These are phyloP conservation scores for Candida rishiriensis DNA, from an alignment of 805 yeast genomes.

Conservation along the genomic window DNA sequence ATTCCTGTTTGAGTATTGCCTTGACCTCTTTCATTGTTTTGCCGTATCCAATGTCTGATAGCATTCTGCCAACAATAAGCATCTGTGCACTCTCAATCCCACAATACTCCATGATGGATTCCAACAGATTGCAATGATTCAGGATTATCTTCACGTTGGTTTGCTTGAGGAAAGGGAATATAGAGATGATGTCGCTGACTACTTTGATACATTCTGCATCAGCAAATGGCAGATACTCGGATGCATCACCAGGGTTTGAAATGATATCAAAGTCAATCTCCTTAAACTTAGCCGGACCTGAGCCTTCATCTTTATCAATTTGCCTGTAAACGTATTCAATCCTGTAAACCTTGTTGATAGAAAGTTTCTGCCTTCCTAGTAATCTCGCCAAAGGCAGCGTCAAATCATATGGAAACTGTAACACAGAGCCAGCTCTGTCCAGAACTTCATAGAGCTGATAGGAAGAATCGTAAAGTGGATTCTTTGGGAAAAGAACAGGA, in stretches of 20 bases:
- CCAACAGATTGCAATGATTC: constrained; percentile 78
- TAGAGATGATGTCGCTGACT: constrained; percentile 63
- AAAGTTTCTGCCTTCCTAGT: constrained; percentile 57
- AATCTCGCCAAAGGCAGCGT: constrained; percentile 87
- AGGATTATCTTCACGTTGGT: constrained; percentile 56
- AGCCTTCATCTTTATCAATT: constrained; percentile 47
- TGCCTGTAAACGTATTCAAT: constrained; percentile 82
- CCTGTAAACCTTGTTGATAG: constrained; percentile 60
- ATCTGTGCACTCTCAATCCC: constrained; percentile 73
- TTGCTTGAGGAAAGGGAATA: constrained; percentile 63
- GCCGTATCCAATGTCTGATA: constrained; percentile 75
- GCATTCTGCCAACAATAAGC: constrained; percentile 57
- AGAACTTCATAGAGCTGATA: constrained; percentile 74
- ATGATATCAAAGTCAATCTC: constrained; percentile 87
- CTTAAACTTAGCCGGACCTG: constrained; percentile 71
- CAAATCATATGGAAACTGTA: constrained; percentile 86
- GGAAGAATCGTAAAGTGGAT: constrained; percentile 60
- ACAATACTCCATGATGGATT: constrained; percentile 75
- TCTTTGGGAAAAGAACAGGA: constrained; percentile 74
- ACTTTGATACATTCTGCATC: constrained; percentile 91
- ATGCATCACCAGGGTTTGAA: constrained; percentile 31
- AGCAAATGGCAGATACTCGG: constrained; percentile 40
- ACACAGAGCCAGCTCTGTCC: constrained; percentile 81
- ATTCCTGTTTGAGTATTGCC: constrained; percentile 47
- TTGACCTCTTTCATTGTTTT: constrained; percentile 58